Evolutionary conservation across 805 yeast species (phyloP), one percentile per base, ranked within the genome.

Genomic region (Pichia membranifaciens): DNA sequence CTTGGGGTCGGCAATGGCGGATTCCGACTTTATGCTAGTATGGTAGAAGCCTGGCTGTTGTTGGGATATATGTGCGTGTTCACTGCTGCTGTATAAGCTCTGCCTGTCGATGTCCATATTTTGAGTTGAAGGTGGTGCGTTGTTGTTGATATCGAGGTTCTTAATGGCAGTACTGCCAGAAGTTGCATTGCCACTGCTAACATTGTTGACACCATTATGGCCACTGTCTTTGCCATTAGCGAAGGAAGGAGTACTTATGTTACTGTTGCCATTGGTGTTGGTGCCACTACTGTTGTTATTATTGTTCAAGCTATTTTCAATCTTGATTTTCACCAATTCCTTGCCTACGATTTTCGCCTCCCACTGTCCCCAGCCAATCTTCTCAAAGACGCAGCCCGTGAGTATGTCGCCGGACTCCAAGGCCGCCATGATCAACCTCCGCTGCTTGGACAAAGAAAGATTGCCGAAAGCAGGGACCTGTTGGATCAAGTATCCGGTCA

Each of bases 311-410:
- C 44, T 41, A 37, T 49, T 40, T 29, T 49, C 52, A 47, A 59
- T 60, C 38, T 57, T 55, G 15, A 38, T 34, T 4, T 51, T 45
- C n/a, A 63, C 62, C 28, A 52, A 56, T 15, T 59, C 66, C 5
- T 43, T 50, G 2, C 58, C 39, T 5, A 60, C 78, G 42, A 70
- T 68, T 56, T 81, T 75, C 3, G 90, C 95, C 21, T 85, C 85
- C 98, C 98, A 90, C 64, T 90, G 95, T 50, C 98, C 98, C 98
- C 98, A 90, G 20, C 97, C 96, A 29, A 90, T 88, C 67, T 90
- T 90, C 59, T 88, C 95, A 67, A 90, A 90, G 15, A 84, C 78
- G 38, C 85, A 82, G 49, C 75, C 74, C 47, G 78, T 82, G 37
- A 64, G 70, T 1, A 72, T 55, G 57, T 81, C 87, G 9, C 86